Percentiles rank a stretch among this genome's conserved stretches.
These are phyloP conservation scores for Escallonia herrerae DNA, from an alignment of 129 eudicot species.

Conservation along the genomic window DNA sequence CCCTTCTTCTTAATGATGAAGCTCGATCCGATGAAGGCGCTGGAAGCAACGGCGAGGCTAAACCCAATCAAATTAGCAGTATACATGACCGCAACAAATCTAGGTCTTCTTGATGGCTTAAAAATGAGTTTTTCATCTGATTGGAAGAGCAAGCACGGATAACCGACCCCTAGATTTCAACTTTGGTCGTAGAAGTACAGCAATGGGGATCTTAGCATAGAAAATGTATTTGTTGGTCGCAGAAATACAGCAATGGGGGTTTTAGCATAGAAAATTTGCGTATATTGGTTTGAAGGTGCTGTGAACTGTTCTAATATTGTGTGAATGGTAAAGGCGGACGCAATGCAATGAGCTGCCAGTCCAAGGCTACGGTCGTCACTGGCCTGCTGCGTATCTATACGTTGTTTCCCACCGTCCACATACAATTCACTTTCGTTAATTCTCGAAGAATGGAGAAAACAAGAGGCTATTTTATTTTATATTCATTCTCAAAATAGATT, in stretches of 20 bases:
- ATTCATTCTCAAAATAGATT: no score
- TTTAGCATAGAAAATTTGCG: neutral
- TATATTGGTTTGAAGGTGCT: neutral
- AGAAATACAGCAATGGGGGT: neutral
- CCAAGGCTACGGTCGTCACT: neutral
- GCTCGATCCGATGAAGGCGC: constrained; percentile 88
- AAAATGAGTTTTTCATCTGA: constrained; percentile 24
- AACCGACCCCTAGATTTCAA: neutral
- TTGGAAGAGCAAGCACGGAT: neutral
- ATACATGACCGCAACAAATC: constrained; percentile 41
- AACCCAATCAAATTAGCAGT: constrained; percentile 65
- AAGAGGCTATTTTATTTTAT: no score
- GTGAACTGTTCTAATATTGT: no score
- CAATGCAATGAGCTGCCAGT: neutral
- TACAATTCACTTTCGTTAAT: no score
- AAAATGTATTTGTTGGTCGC: neutral
- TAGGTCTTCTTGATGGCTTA: neutral
- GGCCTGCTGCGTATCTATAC: no score
- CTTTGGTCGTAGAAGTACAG: neutral
- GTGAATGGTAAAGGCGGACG: neutral
- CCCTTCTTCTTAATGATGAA: constrained; percentile 95
- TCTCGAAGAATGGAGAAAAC: no score
- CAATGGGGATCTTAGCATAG: neutral
- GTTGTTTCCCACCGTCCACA: no score
- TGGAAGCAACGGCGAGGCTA: constrained; percentile 76